These are phyloP conservation scores for Pyrenochaeta sp. DNA, from an alignment of 2,329 filamentous ascomycete genomes.

Conservation along the genomic window DNA sequence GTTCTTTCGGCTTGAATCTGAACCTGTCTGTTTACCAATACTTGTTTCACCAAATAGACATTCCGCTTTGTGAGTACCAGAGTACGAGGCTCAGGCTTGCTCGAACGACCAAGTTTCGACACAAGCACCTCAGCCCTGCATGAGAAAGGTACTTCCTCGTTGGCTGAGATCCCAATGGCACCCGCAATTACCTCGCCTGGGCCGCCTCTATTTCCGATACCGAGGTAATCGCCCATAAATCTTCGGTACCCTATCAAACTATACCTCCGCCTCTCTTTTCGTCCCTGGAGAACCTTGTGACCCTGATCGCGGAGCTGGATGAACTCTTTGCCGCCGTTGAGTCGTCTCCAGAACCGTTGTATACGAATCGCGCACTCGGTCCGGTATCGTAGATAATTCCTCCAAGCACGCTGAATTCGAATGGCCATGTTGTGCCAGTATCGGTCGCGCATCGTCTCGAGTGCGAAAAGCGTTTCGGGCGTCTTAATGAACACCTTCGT, in stretches of 20 bases:
- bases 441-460: conserved; percentile 96
- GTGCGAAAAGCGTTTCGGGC: conserved; percentile 92
- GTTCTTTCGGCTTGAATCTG: conserved; percentile 83
- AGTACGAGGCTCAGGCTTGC: conserved; percentile 87
- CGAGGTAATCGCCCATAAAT: conserved; percentile 95
- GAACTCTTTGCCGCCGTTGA: conserved; percentile 88
- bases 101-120: conserved; percentile 94
- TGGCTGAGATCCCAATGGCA: conserved; percentile 73
- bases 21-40: conserved; percentile 80
- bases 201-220: conserved; percentile 80
- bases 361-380: conserved; percentile 93
- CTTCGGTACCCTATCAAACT: conserved; percentile 90
- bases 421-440: conserved; percentile 99
- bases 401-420: conserved; percentile 95
- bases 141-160: conserved; percentile 85
- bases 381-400: conserved; percentile 92
- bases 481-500: conserved; percentile 99
- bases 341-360: conserved; percentile 94
- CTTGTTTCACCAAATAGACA: conserved; percentile 88
- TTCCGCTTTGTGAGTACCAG: conserved; percentile 85
- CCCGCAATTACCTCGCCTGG: conserved; percentile 82
- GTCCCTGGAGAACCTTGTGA: conserved; percentile 79
- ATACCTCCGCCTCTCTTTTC: conserved; percentile 90
- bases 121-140: conserved; percentile 90
- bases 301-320: conserved; percentile 88